These are phyloP conservation scores for Backusella sp. DNA, from an alignment of 192 early-diverging fungal species.

Conservation along the genomic window DNA sequence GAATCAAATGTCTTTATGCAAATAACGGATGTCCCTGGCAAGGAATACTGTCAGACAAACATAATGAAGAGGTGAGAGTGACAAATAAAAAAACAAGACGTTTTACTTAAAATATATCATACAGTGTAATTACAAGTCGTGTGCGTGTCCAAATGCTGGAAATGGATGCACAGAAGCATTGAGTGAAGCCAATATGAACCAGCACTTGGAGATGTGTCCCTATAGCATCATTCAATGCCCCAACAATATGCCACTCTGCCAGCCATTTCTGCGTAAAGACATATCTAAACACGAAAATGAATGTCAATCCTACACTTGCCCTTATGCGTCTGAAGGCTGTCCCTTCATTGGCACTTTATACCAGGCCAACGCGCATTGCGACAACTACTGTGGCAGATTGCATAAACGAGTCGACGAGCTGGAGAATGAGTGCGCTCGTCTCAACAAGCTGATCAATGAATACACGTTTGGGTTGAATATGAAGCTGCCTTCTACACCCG, in stretches of 20 bases:
- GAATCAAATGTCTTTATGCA: slow-evolving; percentile 20
- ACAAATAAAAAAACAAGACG: too few species aligned
- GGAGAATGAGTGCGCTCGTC: slow-evolving; percentile 21
- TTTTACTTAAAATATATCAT: not conserved
- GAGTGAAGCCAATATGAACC: not conserved
- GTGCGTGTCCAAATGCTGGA: slow-evolving; percentile 26
- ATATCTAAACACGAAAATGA: slow-evolving; percentile 19
- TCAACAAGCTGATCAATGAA: slow-evolving; percentile 12
- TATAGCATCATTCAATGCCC: slow-evolving; percentile 29
- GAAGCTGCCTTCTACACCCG: slow-evolving; percentile 9
- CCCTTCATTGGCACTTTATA: slow-evolving; percentile 26
- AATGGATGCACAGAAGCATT: slow-evolving; percentile 30
- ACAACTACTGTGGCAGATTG: slow-evolving; percentile 33
- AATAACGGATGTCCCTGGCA: slow-evolving; percentile 27
- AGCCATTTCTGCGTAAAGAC: slow-evolving; percentile 26
- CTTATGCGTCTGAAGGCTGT: slow-evolving; percentile 30
- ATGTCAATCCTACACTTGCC: slow-evolving; percentile 33
- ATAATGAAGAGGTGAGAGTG: slow-evolving; percentile 11
- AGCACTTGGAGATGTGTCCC: slow-evolving; percentile 19
- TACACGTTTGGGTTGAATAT: not conserved
- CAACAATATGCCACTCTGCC: slow-evolving; percentile 20
- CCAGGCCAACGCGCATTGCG: slow-evolving; percentile 21
- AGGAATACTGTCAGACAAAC: slow-evolving; percentile 25
- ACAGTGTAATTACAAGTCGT: slow-evolving; percentile 25
- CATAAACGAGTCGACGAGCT: slow-evolving; percentile 23